Evolutionary conservation across 768 basidiomycete species (phyloP).

Genomic region (Amanita polypyramis): DNA sequence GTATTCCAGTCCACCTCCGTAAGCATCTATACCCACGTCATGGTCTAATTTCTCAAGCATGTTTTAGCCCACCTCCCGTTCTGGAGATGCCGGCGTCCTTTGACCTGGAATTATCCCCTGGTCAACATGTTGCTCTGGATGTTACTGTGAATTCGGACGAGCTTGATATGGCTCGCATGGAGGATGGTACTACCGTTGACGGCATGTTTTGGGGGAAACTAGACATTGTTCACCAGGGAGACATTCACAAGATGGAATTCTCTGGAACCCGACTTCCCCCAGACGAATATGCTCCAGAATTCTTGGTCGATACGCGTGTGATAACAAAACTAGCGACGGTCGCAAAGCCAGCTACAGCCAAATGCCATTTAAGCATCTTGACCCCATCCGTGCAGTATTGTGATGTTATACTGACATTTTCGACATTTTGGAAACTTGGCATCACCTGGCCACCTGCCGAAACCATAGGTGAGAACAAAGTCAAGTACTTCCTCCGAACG

Average conservation of each 20-base stretch:
- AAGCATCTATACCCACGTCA: conserved; percentile 15
- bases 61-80: conserved; percentile 50
- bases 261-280: conserved; percentile 63
- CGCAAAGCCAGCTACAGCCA: conserved; percentile 64
- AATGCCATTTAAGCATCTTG: conserved; percentile 65
- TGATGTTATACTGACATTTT: conserved; percentile 64
- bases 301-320: conserved; percentile 68
- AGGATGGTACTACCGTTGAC: conserved; percentile 78
- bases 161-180: conserved; percentile 86
- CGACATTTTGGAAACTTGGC: conserved; percentile 64
- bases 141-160: conserved; percentile 73
- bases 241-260: conserved; percentile 75
- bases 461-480: conserved; percentile 51
- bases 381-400: conserved; percentile 70
- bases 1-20: conserved; percentile 34
- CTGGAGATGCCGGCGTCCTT: conserved; percentile 83
- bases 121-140: conserved; percentile 73
- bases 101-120: conserved; percentile 70
- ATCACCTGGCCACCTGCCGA: conserved; percentile 76
- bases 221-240: conserved; percentile 68
- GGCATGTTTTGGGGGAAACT: conserved; percentile 86
- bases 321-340: conserved; percentile 70
- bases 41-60: not conserved
- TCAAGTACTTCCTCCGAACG: conserved; percentile 76
- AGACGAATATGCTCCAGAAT: conserved; percentile 53